Evolutionary conservation across 805 yeast genomes (phyloP).

Genomic region (Kuraishia piskuri): DNA sequence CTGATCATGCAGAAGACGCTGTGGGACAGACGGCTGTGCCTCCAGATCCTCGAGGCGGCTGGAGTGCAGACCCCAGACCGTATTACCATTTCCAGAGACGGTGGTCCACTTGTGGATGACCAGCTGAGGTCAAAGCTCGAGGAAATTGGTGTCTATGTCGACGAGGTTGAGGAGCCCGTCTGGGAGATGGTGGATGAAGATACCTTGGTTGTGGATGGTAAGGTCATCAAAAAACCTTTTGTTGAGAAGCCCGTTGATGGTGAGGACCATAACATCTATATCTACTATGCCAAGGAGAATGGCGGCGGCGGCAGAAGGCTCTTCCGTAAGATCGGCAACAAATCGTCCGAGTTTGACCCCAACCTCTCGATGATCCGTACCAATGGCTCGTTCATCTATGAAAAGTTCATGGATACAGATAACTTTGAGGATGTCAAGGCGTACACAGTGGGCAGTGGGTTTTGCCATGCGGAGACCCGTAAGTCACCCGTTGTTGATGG

Average conservation of each 20-base stretch:
- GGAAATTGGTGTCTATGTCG: conserved; percentile 49
- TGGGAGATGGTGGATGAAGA: conserved; percentile 91
- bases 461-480: conserved; percentile 96
- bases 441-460: conserved; percentile 85
- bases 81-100: conserved; percentile 87
- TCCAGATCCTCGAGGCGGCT: conserved; percentile 67
- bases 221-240: conserved; percentile 73
- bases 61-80: conserved; percentile 88
- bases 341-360: conserved; percentile 93
- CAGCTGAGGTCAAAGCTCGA: conserved; percentile 53
- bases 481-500: conserved; percentile 99
- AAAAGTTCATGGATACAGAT: conserved; percentile 94
- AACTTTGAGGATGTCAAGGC: conserved; percentile 98
- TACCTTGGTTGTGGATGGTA: conserved; percentile 68
- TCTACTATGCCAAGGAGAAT: conserved; percentile 76
- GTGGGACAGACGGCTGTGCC: conserved; percentile 95
- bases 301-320: conserved; percentile 98
- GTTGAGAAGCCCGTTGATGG: conserved; percentile 99
- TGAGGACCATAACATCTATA: conserved; percentile 93
- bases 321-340: conserved; percentile 94
- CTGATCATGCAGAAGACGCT: conserved; percentile 82
- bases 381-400: conserved; percentile 87
- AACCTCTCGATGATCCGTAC: conserved; percentile 66
- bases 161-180: conserved; percentile 51
- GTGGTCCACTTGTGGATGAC: conserved; percentile 83